These are phyloP conservation scores for Ilex aquifolium DNA, from an alignment of 257 asterid species.

Conservation along the genomic window DNA sequence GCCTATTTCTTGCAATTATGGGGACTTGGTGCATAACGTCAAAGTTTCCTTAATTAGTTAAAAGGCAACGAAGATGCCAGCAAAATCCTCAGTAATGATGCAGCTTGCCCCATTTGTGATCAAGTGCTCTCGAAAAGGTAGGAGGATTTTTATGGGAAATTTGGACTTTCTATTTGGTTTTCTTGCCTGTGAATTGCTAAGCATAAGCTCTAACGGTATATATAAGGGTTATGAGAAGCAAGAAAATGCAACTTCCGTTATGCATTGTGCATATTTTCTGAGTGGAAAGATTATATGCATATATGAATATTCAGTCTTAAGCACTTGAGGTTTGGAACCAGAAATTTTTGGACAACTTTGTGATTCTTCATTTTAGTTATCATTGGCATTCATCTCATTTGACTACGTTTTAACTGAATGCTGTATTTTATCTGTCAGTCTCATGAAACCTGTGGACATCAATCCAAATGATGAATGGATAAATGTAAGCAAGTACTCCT, in stretches of 20 bases:
- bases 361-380: no score
- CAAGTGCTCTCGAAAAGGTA: slow-evolving; percentile 98
- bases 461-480: slow-evolving; percentile 89
- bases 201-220: no score
- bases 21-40: slow-evolving; percentile 11
- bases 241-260: no score
- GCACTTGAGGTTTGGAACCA: not conserved
- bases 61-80: slow-evolving; percentile 89
- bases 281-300: not conserved
- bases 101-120: slow-evolving; percentile 94
- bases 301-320: not conserved
- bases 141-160: not conserved
- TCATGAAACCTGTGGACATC: slow-evolving; percentile 84
- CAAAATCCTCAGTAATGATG: slow-evolving; percentile 79
- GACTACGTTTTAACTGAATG: slow-evolving; percentile 19
- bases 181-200: no score
- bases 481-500: slow-evolving; percentile 56
- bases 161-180: no score
- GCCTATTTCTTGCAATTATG: not conserved
- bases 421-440: slow-evolving; percentile 47
- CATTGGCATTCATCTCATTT: not conserved
- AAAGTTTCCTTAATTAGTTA: slow-evolving; percentile 42
- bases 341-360: no score
- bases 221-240: no score
- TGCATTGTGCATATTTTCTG: no score